These are phyloP conservation scores for Pleurostoma richardsiae DNA, from an alignment of 2,329 filamentous ascomycete species.

Conservation along the genomic window DNA sequence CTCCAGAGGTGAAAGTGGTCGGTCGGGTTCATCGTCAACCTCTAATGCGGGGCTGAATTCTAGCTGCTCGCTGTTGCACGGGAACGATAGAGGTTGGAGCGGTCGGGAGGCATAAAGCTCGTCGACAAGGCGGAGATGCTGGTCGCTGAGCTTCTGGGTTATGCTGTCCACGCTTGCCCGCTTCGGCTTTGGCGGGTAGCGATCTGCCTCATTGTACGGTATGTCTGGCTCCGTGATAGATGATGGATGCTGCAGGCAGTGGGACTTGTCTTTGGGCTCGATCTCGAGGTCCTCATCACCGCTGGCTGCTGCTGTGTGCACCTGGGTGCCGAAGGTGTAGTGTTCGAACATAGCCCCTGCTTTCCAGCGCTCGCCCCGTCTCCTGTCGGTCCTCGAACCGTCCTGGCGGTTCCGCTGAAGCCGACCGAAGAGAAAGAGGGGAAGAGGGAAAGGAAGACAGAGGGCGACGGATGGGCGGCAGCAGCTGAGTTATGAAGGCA, in stretches of 20 bases:
- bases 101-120: not conserved
- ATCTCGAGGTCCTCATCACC: constrained; percentile 2
- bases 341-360: constrained; percentile 10
- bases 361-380: constrained; percentile 1
- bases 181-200: not conserved
- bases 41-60: no score
- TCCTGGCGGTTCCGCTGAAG: not conserved
- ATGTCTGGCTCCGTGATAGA: not conserved
- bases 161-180: constrained; percentile 6
- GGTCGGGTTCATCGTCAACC: not conserved
- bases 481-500: not conserved
- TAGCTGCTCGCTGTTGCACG: no score
- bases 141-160: constrained; percentile 6
- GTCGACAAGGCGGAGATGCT: constrained; percentile 6
- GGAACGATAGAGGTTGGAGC: no score
- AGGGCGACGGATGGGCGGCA: not conserved
- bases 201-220: not conserved
- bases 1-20: constrained; percentile 1
- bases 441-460: not conserved
- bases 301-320: not conserved
- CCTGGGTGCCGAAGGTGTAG: constrained; percentile 4
- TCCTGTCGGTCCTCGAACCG: constrained; percentile 1
- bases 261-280: not conserved
- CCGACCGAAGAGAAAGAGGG: not conserved
- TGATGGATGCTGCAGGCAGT: not conserved